Conservation (phyloP, 1,284 basidiomycete genomes). For the Schizopora paradoxa region DNA sequence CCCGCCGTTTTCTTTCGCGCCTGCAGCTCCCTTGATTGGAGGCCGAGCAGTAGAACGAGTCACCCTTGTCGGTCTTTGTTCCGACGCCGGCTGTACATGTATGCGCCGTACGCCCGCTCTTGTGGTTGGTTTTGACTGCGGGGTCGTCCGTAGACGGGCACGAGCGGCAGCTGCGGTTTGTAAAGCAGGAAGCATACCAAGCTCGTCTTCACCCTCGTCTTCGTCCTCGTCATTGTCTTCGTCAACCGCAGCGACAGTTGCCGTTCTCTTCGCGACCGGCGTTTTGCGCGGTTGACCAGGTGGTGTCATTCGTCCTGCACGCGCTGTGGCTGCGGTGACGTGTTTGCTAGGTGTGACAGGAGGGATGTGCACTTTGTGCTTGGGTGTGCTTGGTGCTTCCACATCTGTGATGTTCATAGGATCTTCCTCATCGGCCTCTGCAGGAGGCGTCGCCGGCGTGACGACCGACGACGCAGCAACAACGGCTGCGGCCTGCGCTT, state of each 20-base stretch:
- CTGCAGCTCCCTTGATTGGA: constrained; percentile 29
- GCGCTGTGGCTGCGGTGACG: constrained; percentile 59
- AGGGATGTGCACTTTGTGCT: constrained; percentile 39
- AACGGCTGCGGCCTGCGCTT: constrained; percentile 39
- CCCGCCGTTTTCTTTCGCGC: constrained; percentile 36
- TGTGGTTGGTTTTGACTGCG: constrained; percentile 39
- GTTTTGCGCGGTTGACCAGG: constrained; percentile 85
- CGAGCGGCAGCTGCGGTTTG: constrained; percentile 31
- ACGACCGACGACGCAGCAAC: constrained; percentile 45
- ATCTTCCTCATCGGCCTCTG: constrained; percentile 54
- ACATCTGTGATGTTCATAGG: constrained; percentile 33
- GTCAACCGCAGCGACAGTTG: constrained; percentile 36
- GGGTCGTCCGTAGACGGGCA: constrained; percentile 28
- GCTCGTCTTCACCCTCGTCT: constrained; percentile 51
- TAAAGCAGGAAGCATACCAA: constrained; percentile 60
- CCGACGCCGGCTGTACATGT: constrained; percentile 45
- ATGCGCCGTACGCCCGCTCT: constrained; percentile 26
- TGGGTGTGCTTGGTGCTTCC: constrained; percentile 29
- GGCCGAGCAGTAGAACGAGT: constrained; percentile 59
- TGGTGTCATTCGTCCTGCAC: constrained; percentile 61
- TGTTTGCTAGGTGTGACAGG: constrained; percentile 77
- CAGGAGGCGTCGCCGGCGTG: constrained; percentile 77
- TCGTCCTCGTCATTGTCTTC: constrained; percentile 47
- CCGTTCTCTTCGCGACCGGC: constrained; percentile 60
- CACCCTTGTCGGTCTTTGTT: constrained; percentile 65